These are phyloP conservation scores for Kazachstania taianensis DNA, from an alignment of 805 yeast species.

Conservation along the genomic window DNA sequence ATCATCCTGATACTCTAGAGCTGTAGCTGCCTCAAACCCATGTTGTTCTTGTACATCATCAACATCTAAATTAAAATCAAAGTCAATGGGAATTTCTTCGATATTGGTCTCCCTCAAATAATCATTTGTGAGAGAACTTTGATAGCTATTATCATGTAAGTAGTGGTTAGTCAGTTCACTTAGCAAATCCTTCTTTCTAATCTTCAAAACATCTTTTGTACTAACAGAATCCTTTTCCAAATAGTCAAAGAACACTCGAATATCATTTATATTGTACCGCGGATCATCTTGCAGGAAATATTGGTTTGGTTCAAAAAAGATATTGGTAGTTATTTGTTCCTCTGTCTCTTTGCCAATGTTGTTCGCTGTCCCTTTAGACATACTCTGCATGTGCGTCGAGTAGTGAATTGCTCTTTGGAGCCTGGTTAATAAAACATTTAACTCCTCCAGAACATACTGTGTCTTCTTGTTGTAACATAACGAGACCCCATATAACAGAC, in stretches of 20 bases:
- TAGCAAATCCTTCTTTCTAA: constrained; percentile 17
- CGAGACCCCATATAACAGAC: constrained; percentile 25
- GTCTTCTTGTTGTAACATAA: constrained; percentile 26
- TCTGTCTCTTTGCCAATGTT: background rate
- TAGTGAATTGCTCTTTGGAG: constrained; percentile 10
- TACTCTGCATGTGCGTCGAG: background rate
- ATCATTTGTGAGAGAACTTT: background rate
- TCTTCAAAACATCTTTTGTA: constrained; percentile 5
- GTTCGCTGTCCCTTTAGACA: background rate
- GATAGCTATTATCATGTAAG: constrained; percentile 4
- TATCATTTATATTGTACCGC: constrained; percentile 17
- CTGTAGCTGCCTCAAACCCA: constrained; percentile 13
- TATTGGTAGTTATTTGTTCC: no score
- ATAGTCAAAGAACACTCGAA: constrained; percentile 8
- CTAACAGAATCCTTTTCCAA: background rate
- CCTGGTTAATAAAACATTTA: constrained; percentile 15
- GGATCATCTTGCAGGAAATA: constrained; percentile 21
- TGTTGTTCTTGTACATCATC: constrained; percentile 23
- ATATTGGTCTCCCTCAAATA: constrained; percentile 2
- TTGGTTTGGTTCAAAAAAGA: background rate
- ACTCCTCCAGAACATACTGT: constrained; percentile 24
- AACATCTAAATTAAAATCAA: constrained; percentile 22
- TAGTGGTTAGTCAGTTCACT: constrained; percentile 19
- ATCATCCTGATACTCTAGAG: constrained; percentile 4
- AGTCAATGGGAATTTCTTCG: constrained; percentile 14